Evolutionary conservation across 1,284 basidiomycete species (phyloP).

Genomic region (Ganoderma lingzhi): DNA sequence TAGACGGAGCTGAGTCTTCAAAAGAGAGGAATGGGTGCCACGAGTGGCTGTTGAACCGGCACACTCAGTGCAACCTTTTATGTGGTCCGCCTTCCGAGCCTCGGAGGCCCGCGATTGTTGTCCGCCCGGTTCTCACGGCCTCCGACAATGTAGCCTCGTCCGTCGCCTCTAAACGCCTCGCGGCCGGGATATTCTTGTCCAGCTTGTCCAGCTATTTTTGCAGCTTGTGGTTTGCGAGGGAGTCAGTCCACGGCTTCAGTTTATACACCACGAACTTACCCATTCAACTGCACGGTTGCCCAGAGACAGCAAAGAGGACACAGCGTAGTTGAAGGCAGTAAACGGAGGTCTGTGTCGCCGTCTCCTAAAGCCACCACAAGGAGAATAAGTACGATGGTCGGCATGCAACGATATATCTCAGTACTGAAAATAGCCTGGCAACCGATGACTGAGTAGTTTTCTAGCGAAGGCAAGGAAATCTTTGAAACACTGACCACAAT

Average conservation of each 20-base stretch:
- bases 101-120: not conserved
- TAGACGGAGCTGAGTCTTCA: not conserved
- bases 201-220: conserved; percentile 24
- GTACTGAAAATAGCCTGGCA: conserved; percentile 3
- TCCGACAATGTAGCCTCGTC: conserved; percentile 19
- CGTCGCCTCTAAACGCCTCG: conserved; percentile 11
- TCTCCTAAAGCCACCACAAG: not conserved
- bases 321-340: not conserved
- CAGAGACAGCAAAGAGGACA: not conserved
- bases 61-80: conserved; percentile 13
- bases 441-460: conserved; percentile 21
- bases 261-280: conserved; percentile 4
- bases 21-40: conserved; percentile 17
- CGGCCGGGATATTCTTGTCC: conserved; percentile 17
- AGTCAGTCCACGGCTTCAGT: conserved; percentile 10
- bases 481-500: not conserved
- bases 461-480: not conserved
- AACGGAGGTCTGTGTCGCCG: not conserved
- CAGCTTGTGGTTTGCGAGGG: conserved; percentile 6
- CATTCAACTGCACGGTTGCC: conserved; percentile 22
- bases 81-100: conserved; percentile 15
- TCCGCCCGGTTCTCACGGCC: conserved; percentile 11
- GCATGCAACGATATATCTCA: not conserved
- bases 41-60: conserved; percentile 1
- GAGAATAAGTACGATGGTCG: conserved; percentile 5